A percentile compares a stretch with the other conserved stretches of the same genome.
Conservation (phyloP, 2,329 filamentous ascomycete species). For the Aspergillus pseudoterreus region DNA sequence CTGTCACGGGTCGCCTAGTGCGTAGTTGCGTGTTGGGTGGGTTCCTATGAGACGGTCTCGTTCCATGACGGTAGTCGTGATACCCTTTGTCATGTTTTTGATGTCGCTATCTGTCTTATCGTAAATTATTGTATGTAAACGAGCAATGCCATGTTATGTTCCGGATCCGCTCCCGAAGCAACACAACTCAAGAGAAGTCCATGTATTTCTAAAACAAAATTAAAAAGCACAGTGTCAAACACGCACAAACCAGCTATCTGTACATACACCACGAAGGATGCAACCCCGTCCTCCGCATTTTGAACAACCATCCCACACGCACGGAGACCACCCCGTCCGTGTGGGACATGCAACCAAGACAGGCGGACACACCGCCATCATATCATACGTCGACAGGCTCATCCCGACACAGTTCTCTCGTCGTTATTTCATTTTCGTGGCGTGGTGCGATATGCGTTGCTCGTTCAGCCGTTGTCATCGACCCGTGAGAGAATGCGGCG, state of each 20-base stretch:
- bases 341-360: neutral
- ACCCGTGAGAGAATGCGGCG: slow-evolving; percentile 14
- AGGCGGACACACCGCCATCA: neutral
- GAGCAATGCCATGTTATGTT: neutral
- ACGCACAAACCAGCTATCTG: slow-evolving; percentile 40
- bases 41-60: neutral
- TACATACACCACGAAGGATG: slow-evolving; percentile 35
- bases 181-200: slow-evolving; percentile 22
- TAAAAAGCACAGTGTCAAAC: slow-evolving; percentile 34
- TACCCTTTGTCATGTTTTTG: neutral
- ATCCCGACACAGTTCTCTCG: slow-evolving; percentile 8
- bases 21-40: neutral
- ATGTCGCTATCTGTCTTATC: neutral
- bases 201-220: slow-evolving; percentile 30
- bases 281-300: slow-evolving; percentile 16
- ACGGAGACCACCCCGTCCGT: slow-evolving; percentile 9
- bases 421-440: slow-evolving; percentile 7
- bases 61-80: neutral
- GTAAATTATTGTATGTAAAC: neutral
- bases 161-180: neutral
- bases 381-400: neutral
- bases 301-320: slow-evolving; percentile 5
- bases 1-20: too few species aligned
- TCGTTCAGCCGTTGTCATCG: slow-evolving; percentile 10
- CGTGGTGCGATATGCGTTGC: slow-evolving; percentile 2